phyloP scores from a whole-genome alignment of 345 rosid species.

The Salix suchowensis region DNA sequence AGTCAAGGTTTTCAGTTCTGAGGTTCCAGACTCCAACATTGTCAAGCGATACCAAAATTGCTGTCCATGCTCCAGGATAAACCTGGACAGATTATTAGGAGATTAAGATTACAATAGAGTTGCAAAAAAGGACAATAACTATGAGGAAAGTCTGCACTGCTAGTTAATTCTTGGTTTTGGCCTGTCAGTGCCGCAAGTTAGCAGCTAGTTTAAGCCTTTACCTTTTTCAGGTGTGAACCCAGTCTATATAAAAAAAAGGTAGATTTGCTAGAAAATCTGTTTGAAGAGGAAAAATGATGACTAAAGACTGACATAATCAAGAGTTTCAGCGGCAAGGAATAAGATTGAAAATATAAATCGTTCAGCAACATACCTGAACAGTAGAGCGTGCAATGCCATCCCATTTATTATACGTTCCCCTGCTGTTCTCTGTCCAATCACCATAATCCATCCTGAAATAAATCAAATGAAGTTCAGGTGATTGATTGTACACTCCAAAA shows the following conservation, averaged over 20 bases:
- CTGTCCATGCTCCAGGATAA: constrained; percentile 98
- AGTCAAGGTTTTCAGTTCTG: constrained; percentile 92
- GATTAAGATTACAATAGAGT: background rate
- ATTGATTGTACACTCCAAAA: constrained; percentile 2
- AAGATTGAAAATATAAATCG: background rate
- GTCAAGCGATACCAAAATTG: constrained; percentile 83
- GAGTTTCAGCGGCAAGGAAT: background rate
- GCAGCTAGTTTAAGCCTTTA: background rate
- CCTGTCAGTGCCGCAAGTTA: background rate
- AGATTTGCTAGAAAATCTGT: background rate
- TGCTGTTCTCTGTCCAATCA: constrained; percentile 93
- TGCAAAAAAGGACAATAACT: background rate
- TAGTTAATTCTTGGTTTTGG: background rate
- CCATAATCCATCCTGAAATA: constrained; percentile 90
- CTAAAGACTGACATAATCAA: background rate
- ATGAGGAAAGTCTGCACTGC: background rate
- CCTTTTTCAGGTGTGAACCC: background rate
- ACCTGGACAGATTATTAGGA: constrained; percentile 41
- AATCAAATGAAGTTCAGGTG: constrained; percentile 2
- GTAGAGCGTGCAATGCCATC: constrained; percentile 94
- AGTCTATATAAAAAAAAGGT: background rate
- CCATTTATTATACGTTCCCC: constrained; percentile 98
- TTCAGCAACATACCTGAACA: constrained; percentile 50
- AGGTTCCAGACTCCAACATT: constrained; percentile 97
- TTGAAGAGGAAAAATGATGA: background rate